Evolutionary conservation across 305 asterid species (phyloP).

Genomic region (Fraxinus sp.): DNA sequence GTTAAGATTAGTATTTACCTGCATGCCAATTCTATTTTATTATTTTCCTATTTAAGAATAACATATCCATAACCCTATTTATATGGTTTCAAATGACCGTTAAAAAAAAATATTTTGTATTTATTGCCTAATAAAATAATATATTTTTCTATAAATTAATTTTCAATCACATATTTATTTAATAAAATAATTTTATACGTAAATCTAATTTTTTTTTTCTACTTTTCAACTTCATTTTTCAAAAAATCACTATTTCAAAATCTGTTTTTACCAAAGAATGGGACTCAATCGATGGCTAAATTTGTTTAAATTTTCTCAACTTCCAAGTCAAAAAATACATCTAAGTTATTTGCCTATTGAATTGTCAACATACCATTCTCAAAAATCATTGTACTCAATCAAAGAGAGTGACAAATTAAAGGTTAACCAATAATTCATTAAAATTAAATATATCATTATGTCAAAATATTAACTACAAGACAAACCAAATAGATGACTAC

Average conservation of each 20-base stretch:
- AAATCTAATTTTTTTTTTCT: too few relatives aligned
- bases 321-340: background rate
- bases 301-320: background rate
- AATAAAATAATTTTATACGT: too few relatives aligned
- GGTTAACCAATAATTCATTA: background rate
- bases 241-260: too few relatives aligned
- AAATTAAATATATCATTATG: background rate
- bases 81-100: background rate
- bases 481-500: conserved; percentile 1
- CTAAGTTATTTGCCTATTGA: background rate
- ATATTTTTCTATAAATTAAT: too few relatives aligned
- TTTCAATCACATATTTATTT: too few relatives aligned
- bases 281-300: background rate
- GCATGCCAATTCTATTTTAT: background rate
- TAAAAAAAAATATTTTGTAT: too few relatives aligned
- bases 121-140: background rate
- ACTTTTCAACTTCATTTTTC: too few relatives aligned
- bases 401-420: background rate
- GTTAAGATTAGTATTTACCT: background rate
- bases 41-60: background rate
- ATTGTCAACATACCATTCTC: background rate
- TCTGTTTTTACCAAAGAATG: too few relatives aligned
- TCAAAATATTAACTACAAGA: background rate
- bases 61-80: background rate
- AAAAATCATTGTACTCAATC: background rate